These are phyloP conservation scores for Agrocybe pediades DNA, from an alignment of 768 basidiomycete genomes.

Conservation along the genomic window DNA sequence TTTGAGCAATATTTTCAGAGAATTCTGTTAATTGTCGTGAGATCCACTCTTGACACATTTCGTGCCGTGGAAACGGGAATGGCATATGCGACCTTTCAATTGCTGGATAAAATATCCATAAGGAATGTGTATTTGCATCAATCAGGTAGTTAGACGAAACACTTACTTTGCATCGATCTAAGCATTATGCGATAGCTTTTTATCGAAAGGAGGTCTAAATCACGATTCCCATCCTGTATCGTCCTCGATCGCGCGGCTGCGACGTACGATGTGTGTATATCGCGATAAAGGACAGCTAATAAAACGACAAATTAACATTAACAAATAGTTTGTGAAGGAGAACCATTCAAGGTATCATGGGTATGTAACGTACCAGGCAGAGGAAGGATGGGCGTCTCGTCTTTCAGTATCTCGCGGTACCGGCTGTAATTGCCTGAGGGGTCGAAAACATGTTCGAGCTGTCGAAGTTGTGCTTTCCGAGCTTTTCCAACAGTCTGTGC, in stretches of 20 bases:
- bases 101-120: not conserved
- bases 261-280: not conserved
- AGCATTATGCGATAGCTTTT: not conserved
- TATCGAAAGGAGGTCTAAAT: not conserved
- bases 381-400: conserved; percentile 32
- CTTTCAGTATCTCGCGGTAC: not conserved
- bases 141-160: not conserved
- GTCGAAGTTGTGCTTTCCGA: not conserved
- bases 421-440: not conserved
- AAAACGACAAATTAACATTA: not conserved
- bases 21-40: not conserved
- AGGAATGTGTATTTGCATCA: not conserved
- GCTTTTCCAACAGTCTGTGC: not conserved
- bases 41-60: not conserved
- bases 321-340: no score
- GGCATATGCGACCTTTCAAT: not conserved
- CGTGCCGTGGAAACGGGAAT: not conserved
- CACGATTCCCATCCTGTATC: not conserved
- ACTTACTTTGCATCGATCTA: not conserved
- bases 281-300: not conserved
- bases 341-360: not conserved
- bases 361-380: conserved; percentile 26
- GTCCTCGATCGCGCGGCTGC: not conserved
- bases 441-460: not conserved
- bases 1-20: not conserved